Conservation (phyloP, 2,329 filamentous ascomycete genomes). For the Cercospora beticola region DNA sequence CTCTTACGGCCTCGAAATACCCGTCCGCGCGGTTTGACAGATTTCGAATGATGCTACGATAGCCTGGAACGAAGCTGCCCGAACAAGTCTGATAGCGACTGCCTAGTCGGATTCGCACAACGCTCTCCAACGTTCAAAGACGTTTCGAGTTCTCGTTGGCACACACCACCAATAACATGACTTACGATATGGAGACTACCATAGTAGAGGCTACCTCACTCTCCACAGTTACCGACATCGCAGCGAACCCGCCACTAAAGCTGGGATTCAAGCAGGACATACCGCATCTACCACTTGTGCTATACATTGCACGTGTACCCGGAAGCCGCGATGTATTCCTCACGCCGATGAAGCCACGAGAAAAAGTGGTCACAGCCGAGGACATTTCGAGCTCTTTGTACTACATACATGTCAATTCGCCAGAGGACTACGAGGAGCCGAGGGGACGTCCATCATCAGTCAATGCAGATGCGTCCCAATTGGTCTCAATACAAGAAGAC, state of each 20-base stretch:
- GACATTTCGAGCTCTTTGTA: conserved; percentile 88
- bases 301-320: conserved; percentile 93
- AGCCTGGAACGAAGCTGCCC: conserved; percentile 10
- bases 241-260: conserved; percentile 82
- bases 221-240: conserved; percentile 73
- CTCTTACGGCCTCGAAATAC: not conserved
- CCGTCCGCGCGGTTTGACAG: not conserved
- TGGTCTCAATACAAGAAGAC: conserved; percentile 21
- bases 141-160: not conserved
- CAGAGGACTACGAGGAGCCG: conserved; percentile 56
- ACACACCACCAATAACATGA: conserved; percentile 21
- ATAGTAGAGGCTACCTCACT: conserved; percentile 78
- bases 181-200: conserved; percentile 30
- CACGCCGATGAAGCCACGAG: conserved; percentile 82
- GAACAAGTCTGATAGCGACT: conserved; percentile 6
- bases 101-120: conserved; percentile 1
- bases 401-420: conserved; percentile 74
- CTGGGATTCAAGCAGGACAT: conserved; percentile 72
- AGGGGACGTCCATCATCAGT: conserved; percentile 23
- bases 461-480: conserved; percentile 26
- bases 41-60: not conserved
- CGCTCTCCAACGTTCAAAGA: not conserved
- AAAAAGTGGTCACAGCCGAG: conserved; percentile 83
- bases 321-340: conserved; percentile 91
- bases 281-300: conserved; percentile 67